A percentile compares a stretch with the other conserved stretches of the same genome.
phyloP scores from a whole-genome alignment of 768 basidiomycete genomes.

The Psilocybe sp. region DNA sequence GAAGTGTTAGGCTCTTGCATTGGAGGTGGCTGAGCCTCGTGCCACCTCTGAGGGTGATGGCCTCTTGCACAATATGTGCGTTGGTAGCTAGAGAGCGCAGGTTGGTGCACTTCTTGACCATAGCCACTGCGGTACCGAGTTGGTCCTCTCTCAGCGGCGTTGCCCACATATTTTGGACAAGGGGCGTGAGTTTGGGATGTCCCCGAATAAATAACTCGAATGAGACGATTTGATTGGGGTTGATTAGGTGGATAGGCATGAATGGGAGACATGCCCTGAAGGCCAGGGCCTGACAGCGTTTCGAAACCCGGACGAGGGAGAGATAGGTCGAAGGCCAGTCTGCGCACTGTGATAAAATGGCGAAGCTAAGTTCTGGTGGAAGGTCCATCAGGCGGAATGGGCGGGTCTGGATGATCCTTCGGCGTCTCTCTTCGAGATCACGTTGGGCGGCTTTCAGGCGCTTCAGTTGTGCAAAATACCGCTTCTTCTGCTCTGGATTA shows the following conservation, averaged over 20 bases:
- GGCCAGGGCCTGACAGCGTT: slow-evolving; percentile 24
- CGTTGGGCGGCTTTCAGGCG: slow-evolving; percentile 17
- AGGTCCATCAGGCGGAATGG: slow-evolving; percentile 28
- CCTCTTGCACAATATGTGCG: slow-evolving; percentile 22
- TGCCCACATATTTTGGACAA: slow-evolving; percentile 32
- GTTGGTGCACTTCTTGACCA: slow-evolving; percentile 29
- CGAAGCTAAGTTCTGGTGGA: slow-evolving; percentile 29
- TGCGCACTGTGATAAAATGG: slow-evolving; percentile 26
- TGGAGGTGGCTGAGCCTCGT: slow-evolving; percentile 22
- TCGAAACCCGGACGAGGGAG: slow-evolving; percentile 32
- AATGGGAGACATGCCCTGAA: slow-evolving; percentile 31
- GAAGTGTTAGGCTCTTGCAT: slow-evolving; percentile 30
- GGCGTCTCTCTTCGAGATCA: slow-evolving; percentile 19
- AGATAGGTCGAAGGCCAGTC: slow-evolving; percentile 27
- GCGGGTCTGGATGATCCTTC: slow-evolving; percentile 10
- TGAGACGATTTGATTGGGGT: slow-evolving; percentile 26
- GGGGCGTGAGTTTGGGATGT: slow-evolving; percentile 12
- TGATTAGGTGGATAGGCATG: slow-evolving; percentile 30
- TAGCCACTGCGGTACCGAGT: slow-evolving; percentile 14
- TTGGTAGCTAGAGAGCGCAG: slow-evolving; percentile 29
- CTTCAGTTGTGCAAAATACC: slow-evolving; percentile 18
- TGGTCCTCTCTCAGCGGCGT: slow-evolving; percentile 25
- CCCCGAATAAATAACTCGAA: slow-evolving; percentile 22
- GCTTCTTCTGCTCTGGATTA: slow-evolving; percentile 7
- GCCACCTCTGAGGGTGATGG: slow-evolving; percentile 17